phyloP scores from a whole-genome alignment of 2,329 filamentous ascomycete genomes.

The Curvularia sp. region DNA sequence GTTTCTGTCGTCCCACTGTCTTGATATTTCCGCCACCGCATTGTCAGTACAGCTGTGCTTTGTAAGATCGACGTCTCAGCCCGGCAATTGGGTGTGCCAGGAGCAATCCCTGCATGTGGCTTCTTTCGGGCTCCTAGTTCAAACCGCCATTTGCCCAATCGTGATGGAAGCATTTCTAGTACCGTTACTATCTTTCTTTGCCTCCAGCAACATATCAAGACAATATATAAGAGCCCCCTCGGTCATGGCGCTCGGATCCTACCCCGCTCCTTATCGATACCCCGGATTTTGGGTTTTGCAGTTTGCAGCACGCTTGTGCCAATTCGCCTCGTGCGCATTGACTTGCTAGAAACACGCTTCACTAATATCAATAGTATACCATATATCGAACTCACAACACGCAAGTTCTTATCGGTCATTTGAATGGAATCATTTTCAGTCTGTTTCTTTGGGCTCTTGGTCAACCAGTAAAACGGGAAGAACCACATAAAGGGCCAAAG shows the following conservation, averaged over 20 bases:
- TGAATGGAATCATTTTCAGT: background rate
- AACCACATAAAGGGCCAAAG: background rate
- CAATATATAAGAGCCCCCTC: constrained; percentile 1
- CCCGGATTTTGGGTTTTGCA: constrained; percentile 34
- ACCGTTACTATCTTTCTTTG: background rate
- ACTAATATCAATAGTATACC: background rate
- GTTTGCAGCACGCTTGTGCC: constrained; percentile 40
- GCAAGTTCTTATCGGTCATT: background rate
- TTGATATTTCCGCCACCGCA: background rate
- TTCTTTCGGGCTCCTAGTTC: background rate
- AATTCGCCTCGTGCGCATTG: constrained; percentile 22
- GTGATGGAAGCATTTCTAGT: too few species aligned
- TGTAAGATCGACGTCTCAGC: constrained; percentile 1
- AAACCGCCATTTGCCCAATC: background rate
- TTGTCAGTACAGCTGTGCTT: background rate
- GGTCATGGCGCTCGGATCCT: constrained; percentile 22
- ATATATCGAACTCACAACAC: background rate
- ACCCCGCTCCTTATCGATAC: constrained; percentile 37
- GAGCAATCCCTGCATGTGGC: background rate
- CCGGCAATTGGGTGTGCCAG: background rate
- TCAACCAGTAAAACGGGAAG: background rate
- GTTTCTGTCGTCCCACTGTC: background rate
- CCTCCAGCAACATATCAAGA: background rate
- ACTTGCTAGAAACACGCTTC: background rate
- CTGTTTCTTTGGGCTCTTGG: background rate